Evolutionary conservation across 306 rosid genomes (phyloP).

Genomic region (Inga laurina): DNA sequence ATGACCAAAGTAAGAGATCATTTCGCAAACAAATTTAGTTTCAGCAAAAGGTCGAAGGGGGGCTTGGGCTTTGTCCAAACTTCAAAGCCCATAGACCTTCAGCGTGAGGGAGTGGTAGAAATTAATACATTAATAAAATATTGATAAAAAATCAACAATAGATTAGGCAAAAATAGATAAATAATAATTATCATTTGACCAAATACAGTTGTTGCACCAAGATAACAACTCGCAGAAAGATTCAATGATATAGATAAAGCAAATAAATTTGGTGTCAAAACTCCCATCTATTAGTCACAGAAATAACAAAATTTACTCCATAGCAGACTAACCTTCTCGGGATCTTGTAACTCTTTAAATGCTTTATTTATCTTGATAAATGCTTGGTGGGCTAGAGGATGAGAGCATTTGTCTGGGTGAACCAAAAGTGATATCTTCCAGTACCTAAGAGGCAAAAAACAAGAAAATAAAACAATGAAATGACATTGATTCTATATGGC

Average conservation of each 20-base stretch:
- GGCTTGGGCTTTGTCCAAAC: neutral
- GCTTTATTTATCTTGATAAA: conserved; percentile 90
- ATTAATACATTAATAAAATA: neutral
- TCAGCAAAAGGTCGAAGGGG: neutral
- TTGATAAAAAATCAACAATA: neutral
- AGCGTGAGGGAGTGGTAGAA: neutral
- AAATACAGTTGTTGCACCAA: neutral
- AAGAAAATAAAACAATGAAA: conserved; percentile 8
- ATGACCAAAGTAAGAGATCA: neutral
- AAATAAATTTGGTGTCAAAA: neutral
- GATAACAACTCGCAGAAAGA: neutral
- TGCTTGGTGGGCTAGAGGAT: conserved; percentile 94
- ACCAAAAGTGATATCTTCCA: conserved; percentile 97
- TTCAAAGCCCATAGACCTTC: neutral
- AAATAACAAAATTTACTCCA: conserved; percentile 25
- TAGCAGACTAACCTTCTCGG: conserved; percentile 65
- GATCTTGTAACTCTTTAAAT: conserved; percentile 80
- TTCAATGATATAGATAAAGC: conserved; percentile 13
- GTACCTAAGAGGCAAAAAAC: conserved; percentile 49
- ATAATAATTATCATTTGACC: neutral
- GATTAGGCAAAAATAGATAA: neutral
- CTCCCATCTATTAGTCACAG: neutral
- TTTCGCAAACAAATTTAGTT: neutral
- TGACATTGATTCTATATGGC: neutral
- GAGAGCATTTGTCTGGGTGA: conserved; percentile 99